phyloP scores from a whole-genome alignment of 2,329 filamentous ascomycete species.

The Fusarium beomiforme region DNA sequence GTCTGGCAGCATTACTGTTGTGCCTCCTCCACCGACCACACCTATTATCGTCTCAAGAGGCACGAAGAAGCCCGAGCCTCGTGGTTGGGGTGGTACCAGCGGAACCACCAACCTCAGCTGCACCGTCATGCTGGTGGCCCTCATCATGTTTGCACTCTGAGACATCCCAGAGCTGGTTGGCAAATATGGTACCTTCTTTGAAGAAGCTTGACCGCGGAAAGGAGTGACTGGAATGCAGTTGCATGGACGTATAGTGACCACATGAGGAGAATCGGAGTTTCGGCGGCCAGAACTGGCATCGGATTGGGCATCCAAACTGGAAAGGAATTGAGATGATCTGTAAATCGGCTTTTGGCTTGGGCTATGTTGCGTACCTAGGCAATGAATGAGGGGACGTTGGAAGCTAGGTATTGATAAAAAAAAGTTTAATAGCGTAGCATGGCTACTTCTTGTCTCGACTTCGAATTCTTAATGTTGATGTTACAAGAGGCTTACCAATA shows the following conservation, averaged over 20 bases:
- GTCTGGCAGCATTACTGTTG: constrained; percentile 40
- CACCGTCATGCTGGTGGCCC: constrained; percentile 50
- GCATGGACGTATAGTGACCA: constrained; percentile 10
- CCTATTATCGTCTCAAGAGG: constrained; percentile 47
- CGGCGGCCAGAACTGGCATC: constrained; percentile 17
- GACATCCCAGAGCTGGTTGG: not conserved
- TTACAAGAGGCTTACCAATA: not conserved
- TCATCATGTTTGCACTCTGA: constrained; percentile 49
- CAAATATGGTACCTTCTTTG: not conserved
- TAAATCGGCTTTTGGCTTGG: constrained; percentile 36
- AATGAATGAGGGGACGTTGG: constrained; percentile 37
- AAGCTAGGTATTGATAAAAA: constrained; percentile 32
- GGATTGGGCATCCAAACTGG: constrained; percentile 39
- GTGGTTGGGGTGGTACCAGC: constrained; percentile 43
- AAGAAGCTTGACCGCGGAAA: not conserved
- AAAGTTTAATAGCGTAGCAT: constrained; percentile 26
- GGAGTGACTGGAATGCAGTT: not conserved
- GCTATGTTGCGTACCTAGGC: constrained; percentile 37
- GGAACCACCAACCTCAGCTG: constrained; percentile 48
- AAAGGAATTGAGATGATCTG: constrained; percentile 32
- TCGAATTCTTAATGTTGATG: not conserved
- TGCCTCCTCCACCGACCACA: constrained; percentile 38
- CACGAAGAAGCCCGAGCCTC: constrained; percentile 47
- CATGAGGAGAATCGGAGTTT: constrained; percentile 29
- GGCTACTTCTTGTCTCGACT: not conserved